Conservation (phyloP, 805 yeast species). For the Kazachstania bromeliacearum region DNA sequence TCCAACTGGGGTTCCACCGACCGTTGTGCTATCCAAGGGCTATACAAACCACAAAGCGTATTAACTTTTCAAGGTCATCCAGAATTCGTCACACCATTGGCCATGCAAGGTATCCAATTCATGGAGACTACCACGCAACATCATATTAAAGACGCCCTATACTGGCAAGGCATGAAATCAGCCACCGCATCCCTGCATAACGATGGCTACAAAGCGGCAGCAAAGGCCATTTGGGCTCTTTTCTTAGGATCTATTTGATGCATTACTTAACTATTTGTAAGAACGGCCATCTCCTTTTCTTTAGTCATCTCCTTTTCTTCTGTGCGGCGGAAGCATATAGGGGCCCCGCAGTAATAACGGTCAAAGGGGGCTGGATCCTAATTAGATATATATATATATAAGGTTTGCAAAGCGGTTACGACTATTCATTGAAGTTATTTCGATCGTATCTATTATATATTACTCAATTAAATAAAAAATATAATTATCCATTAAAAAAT, state of each 20-base stretch:
- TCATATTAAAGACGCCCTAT: background rate
- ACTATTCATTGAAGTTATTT: no score
- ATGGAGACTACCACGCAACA: background rate
- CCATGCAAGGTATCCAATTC: slow-evolving; percentile 11
- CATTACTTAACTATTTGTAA: no score
- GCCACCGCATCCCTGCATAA: slow-evolving; percentile 14
- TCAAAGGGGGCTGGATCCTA: background rate
- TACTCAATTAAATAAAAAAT: no score
- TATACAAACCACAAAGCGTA: slow-evolving; percentile 41
- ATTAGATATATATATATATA: no score
- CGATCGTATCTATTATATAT: no score
- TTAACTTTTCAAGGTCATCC: slow-evolving; percentile 88
- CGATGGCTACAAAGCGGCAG: slow-evolving; percentile 29
- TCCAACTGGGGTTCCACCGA: slow-evolving; percentile 43
- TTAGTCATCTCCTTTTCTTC: no score
- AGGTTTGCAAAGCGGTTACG: no score
- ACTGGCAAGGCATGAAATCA: background rate
- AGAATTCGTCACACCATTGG: slow-evolving; percentile 45
- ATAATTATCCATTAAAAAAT: no score
- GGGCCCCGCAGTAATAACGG: background rate
- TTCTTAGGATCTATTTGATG: background rate
- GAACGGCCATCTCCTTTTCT: no score
- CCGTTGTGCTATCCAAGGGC: slow-evolving; percentile 57
- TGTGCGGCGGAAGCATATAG: slow-evolving; percentile 3
- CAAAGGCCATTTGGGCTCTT: slow-evolving; percentile 10